phyloP scores from a whole-genome alignment of 2,329 filamentous ascomycete genomes.

The Talaromyces atroroseus region DNA sequence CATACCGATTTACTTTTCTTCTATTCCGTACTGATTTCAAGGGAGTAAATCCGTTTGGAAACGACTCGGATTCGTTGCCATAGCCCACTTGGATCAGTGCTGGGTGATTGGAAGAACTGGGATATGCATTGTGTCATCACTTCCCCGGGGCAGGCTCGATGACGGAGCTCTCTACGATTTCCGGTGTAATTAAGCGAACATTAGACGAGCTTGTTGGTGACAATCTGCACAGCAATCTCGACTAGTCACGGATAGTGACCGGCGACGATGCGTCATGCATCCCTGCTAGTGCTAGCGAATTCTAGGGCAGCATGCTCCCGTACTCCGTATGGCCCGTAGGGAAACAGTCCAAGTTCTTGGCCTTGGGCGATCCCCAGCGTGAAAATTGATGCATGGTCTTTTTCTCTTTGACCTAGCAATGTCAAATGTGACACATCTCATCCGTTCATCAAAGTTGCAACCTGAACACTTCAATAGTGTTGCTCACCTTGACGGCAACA shows the following conservation, averaged over 20 bases:
- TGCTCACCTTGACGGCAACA: background rate
- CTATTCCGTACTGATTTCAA: too few species aligned
- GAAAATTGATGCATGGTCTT: background rate
- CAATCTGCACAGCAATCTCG: background rate
- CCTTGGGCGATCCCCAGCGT: background rate
- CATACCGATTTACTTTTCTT: too few species aligned
- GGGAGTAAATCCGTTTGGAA: background rate
- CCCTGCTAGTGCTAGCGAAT: background rate
- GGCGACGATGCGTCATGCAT: background rate
- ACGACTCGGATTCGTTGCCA: background rate
- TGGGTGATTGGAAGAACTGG: background rate
- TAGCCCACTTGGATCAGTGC: background rate
- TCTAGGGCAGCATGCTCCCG: background rate
- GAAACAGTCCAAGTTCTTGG: background rate
- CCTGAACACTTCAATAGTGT: background rate
- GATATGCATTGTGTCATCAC: background rate
- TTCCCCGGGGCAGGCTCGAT: background rate
- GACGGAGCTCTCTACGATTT: too few species aligned
- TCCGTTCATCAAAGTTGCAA: background rate
- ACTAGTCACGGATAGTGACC: background rate
- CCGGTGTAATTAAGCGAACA: background rate
- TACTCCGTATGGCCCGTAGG: background rate
- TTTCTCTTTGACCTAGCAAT: background rate
- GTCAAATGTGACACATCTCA: background rate
- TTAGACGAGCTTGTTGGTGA: background rate